Conservation (phyloP, 345 rosid species). For the Raphanus sativus region DNA sequence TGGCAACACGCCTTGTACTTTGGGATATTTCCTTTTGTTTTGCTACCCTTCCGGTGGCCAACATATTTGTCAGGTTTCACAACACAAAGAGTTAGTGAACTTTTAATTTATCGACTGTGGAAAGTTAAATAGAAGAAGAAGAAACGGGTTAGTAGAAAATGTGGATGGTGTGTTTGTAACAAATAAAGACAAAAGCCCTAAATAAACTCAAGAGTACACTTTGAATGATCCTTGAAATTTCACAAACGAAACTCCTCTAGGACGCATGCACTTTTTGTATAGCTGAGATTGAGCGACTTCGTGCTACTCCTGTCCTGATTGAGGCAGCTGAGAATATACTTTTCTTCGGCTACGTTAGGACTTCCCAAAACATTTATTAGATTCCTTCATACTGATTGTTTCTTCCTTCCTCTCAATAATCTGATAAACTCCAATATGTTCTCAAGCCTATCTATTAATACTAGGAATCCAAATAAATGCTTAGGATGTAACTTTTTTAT, state of each 20-base stretch:
- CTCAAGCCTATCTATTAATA: neutral
- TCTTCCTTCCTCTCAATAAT: neutral
- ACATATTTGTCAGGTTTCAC: neutral
- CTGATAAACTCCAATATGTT: neutral
- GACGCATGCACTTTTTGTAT: neutral
- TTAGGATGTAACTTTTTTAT: too few relatives aligned
- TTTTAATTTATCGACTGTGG: neutral
- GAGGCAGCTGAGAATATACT: neutral
- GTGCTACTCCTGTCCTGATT: neutral
- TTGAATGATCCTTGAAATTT: conserved; percentile 1
- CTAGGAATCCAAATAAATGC: too few relatives aligned
- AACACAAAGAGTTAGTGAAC: neutral
- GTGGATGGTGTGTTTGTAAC: conserved; percentile 35
- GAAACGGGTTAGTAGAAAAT: conserved; percentile 1
- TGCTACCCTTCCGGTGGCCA: conserved; percentile 1
- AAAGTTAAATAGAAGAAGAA: neutral
- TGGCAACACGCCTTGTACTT: conserved; percentile 44
- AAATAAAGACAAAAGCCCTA: conserved; percentile 29
- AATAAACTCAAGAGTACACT: conserved; percentile 22
- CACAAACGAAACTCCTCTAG: neutral
- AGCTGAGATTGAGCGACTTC: neutral
- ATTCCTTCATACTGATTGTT: neutral
- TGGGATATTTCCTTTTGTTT: neutral
- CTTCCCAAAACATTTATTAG: neutral
- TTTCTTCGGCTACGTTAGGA: neutral